Percentiles rank a stretch among this genome's conserved stretches.
Evolutionary conservation across 305 asterid genomes (phyloP).

Genomic region (Fraxinus latifolia): DNA sequence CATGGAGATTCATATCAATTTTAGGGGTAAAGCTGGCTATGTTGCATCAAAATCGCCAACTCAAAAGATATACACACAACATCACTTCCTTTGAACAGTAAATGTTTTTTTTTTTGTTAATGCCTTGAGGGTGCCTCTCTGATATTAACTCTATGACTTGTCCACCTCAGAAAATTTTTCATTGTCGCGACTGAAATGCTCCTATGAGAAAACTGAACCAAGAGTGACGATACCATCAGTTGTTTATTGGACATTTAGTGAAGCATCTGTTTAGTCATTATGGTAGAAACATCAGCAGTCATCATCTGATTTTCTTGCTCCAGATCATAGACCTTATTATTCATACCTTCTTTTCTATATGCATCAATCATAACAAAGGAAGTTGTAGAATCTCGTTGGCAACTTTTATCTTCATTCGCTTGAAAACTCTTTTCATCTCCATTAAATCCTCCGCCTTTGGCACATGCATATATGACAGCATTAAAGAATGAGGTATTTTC

Average conservation of each 20-base stretch:
- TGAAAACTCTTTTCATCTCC: conserved; percentile 89
- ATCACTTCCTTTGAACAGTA: background rate
- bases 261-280: conserved; percentile 31
- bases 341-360: conserved; percentile 77
- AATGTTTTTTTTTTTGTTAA: conserved; percentile 2
- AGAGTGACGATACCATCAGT: conserved; percentile 1
- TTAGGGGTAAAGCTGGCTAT: background rate
- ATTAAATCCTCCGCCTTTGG: conserved; percentile 76
- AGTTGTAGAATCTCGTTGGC: conserved; percentile 59
- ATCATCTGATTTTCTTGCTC: conserved; percentile 57
- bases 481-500: conserved; percentile 77
- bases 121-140: background rate
- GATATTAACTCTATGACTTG: background rate
- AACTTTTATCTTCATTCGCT: conserved; percentile 73
- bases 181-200: background rate
- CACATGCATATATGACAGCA: conserved; percentile 75
- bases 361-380: conserved; percentile 73
- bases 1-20: background rate
- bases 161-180: background rate
- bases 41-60: conserved; percentile 13
- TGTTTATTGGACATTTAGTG: conserved; percentile 18
- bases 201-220: background rate
- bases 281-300: conserved; percentile 21
- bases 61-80: background rate
- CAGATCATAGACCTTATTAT: conserved; percentile 63